Evolutionary conservation across 169 alveolate species (phyloP), one percentile per base, ranked within the genome.

Genomic region (Plasmodium gonderi): DNA sequence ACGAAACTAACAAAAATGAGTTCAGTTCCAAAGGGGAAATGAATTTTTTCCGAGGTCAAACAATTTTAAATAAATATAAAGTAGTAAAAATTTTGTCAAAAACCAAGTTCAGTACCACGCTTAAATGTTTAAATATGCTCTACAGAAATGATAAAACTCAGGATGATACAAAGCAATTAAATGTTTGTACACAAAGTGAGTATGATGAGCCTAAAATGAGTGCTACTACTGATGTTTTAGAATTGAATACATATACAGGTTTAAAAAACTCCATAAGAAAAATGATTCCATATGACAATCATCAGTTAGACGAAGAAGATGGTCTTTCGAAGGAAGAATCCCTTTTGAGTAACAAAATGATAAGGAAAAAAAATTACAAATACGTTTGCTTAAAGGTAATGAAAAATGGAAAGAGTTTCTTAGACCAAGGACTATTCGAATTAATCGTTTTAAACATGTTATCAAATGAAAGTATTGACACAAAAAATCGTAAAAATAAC

Each of bases 391-490:
- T 98, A 96, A 97, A 98, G 95, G 98, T 98, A 75, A 98, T 98
- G 87, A 98, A 98, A 94, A 98, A 97, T 92, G 98, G 98, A 83
- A 98, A 98, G 95, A 98, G 97, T 95, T 98, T 97, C 94, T 92
- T 97, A 90, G 99, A 98, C 90, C 98, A 98, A 89, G 95, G 98
- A 44, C 91, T 98, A 67, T 98, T 97, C 91, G 99, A 98, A 94
- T 95, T 98, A 33, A 97, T 97, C 91, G 80, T 96, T 38, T 92
- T 95, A 51, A 92, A 90, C 79, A 95, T 97, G 40, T 94, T 98
- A 87, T 96, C 97, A 76, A 95, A 95, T 54, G 96, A 97, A 65
- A 95, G 97, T 81, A 95, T 96, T 44, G 91, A 97, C 17, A 96
- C 81, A 65, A 80, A 78, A 64, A 79, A 38, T 76, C 26, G 36